These are phyloP conservation scores for Fulvia fulva DNA, from an alignment of 2,329 filamentous ascomycete genomes.

Conservation along the genomic window DNA sequence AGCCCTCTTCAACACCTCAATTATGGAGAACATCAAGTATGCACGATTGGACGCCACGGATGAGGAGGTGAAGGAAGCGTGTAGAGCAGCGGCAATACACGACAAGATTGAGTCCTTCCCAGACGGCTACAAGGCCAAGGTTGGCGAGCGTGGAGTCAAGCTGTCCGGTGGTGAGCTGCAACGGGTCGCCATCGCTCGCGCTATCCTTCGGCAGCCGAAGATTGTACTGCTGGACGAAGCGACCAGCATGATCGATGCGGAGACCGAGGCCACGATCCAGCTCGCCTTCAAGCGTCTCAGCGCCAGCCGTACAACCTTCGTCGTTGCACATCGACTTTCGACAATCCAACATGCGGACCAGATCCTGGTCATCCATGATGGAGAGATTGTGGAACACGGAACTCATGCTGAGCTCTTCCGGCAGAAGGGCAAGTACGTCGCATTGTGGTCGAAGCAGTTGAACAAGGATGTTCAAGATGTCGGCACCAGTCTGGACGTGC, in stretches of 20 bases:
- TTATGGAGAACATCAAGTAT: conserved; percentile 64
- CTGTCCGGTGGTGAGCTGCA: conserved; percentile 84
- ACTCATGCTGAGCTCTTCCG: conserved; percentile 68
- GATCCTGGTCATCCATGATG: conserved; percentile 72
- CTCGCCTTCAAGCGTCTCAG: conserved; percentile 58
- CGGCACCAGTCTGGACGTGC: conserved; percentile 2
- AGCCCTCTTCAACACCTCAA: conserved; percentile 59
- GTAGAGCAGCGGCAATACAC: conserved; percentile 59
- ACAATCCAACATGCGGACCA: conserved; percentile 74
- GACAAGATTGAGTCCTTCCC: conserved; percentile 60
- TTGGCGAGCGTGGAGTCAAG: conserved; percentile 74
- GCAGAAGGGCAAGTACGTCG: conserved; percentile 31
- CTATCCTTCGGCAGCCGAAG: conserved; percentile 62
- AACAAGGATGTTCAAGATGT: conserved; percentile 19
- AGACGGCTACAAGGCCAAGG: conserved; percentile 66
- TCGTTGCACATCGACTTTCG: conserved; percentile 72
- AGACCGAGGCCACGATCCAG: conserved; percentile 53
- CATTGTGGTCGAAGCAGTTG: conserved; percentile 34
- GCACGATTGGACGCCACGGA: conserved; percentile 59
- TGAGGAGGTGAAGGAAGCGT: conserved; percentile 57
- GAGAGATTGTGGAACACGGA: conserved; percentile 67
- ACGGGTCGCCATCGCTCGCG: conserved; percentile 70
- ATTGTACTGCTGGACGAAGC: conserved; percentile 74
- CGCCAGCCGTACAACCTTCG: conserved; percentile 64
- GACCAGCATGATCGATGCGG: conserved; percentile 62